phyloP scores from a whole-genome alignment of 352 stramenopile genomes.

The Phytopythium montanum region DNA sequence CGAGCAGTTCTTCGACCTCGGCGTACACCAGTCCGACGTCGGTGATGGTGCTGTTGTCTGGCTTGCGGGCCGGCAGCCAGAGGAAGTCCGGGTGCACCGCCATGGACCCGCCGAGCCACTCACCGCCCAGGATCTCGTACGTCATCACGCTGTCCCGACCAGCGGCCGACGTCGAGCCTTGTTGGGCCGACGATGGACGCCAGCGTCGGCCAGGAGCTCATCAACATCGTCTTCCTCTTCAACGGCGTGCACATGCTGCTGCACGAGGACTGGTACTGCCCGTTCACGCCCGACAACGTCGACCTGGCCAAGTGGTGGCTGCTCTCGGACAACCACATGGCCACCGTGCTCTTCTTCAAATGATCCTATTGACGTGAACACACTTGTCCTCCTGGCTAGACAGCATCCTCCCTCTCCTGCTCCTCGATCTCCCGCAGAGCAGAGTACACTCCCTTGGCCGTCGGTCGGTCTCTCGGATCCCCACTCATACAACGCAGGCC shows the following conservation, averaged over 20 bases:
- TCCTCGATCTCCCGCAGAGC: constrained; percentile 1
- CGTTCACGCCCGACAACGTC: constrained; percentile 33
- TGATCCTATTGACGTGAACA: neutral
- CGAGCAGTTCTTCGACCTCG: constrained; percentile 44
- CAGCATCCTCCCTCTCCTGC: neutral
- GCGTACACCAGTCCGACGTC: constrained; percentile 42
- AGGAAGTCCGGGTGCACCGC: constrained; percentile 64
- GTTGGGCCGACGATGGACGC: constrained; percentile 39
- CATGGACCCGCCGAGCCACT: constrained; percentile 57
- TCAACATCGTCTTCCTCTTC: constrained; percentile 50
- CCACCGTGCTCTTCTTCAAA: constrained; percentile 28
- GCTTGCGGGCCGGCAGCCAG: constrained; percentile 51
- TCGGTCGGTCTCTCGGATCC: neutral
- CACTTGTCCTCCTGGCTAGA: neutral
- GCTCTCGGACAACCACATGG: constrained; percentile 37
- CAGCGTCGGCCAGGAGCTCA: constrained; percentile 38
- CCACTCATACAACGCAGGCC: constrained; percentile 12
- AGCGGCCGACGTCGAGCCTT: constrained; percentile 53
- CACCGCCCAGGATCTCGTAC: constrained; percentile 72
- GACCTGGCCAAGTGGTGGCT: constrained; percentile 46
- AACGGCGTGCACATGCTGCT: constrained; percentile 27
- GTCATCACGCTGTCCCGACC: constrained; percentile 50
- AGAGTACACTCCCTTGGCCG: constrained; percentile 6
- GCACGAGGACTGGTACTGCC: constrained; percentile 33
- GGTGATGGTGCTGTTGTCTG: constrained; percentile 31